Base-by-base conservation (phyloP, 1,139 yeast genomes). In the Debaryomycetaceae sp. region DNA sequence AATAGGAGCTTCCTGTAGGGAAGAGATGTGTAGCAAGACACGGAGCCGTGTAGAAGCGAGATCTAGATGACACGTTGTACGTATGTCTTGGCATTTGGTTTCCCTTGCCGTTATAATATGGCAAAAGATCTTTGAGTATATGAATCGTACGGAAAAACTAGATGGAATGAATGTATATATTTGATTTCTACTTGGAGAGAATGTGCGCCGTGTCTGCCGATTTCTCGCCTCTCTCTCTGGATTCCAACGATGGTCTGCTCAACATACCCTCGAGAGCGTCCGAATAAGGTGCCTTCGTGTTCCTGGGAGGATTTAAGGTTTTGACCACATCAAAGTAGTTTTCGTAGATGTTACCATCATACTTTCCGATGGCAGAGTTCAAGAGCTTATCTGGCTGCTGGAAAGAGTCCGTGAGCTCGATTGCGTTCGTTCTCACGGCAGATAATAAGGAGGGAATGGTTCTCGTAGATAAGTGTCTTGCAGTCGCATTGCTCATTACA, bases 391-490 rank as follows among this genome's bases (percentile, higher is more conserved):
- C 97, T 34, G 91, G 81, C 59, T 87, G 78, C 69, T 85, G 84
- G 77, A 91, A 91, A 5, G 96, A 79, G 67, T 91, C 98, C 11
- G 96, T 87, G 55, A 87, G 75, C 20, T 88, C 87, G 60, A 89
- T 81, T 45, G 84, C 86, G 57, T 86, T 84, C 40, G 83, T 82
- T 64, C 97, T 79, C 45, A 84, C 56, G 37, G 68, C 71, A 17
- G 65, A 58, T 51, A 81, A 67, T 47, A 83, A 59, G n/a, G 38
- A 36, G 37, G 48, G 47, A 49, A 70, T 62, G 45, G 60, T 58
- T 41, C 55, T 55, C 44, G 65, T 57, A 46, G 65, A 63, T 50
- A 70, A 58, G 41, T 58, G 58, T 42, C 65, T 59, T 54, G 69
- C 63, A 37, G 71, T 62, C 22, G 63, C 64, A 8, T 72, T 54